Evolutionary conservation across 1,284 basidiomycete genomes (phyloP).

Genomic region (Apiotrichum domesticum): DNA sequence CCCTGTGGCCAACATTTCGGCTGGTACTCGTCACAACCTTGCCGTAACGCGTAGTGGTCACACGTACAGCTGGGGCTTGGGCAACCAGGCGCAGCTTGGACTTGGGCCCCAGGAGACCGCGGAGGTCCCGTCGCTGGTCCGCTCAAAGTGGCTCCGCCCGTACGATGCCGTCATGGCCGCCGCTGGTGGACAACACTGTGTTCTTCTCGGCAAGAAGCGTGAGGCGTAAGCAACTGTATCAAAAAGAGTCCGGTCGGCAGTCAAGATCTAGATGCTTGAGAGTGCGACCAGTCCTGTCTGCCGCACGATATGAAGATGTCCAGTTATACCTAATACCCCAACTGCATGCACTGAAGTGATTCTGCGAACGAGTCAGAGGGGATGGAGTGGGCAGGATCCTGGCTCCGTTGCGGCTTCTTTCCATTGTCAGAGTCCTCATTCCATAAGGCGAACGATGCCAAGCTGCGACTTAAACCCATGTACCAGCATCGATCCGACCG

Average conservation of each 20-base stretch:
- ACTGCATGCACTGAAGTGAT: too few species aligned
- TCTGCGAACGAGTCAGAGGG: too few species aligned
- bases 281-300: too few species aligned
- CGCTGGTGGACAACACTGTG: conserved; percentile 51
- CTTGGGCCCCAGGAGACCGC: conserved; percentile 47
- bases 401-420: too few species aligned
- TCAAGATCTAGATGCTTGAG: background rate
- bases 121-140: conserved; percentile 61
- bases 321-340: too few species aligned
- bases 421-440: too few species aligned
- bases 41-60: conserved; percentile 72
- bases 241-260: background rate
- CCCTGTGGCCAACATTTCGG: conserved; percentile 66
- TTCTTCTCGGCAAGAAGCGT: conserved; percentile 31
- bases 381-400: too few species aligned
- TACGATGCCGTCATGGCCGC: conserved; percentile 46
- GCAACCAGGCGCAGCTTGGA: conserved; percentile 52
- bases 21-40: conserved; percentile 74
- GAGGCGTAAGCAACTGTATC: background rate
- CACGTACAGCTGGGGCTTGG: conserved; percentile 80
- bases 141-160: conserved; percentile 48
- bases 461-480: too few species aligned
- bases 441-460: too few species aligned
- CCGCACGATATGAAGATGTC: too few species aligned
- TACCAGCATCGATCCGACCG: too few species aligned